A percentile compares a stretch with the other conserved stretches of the same genome.
These are phyloP conservation scores for Chalciporus pseudorubinellus DNA, from an alignment of 768 basidiomycete species.

Conservation along the genomic window DNA sequence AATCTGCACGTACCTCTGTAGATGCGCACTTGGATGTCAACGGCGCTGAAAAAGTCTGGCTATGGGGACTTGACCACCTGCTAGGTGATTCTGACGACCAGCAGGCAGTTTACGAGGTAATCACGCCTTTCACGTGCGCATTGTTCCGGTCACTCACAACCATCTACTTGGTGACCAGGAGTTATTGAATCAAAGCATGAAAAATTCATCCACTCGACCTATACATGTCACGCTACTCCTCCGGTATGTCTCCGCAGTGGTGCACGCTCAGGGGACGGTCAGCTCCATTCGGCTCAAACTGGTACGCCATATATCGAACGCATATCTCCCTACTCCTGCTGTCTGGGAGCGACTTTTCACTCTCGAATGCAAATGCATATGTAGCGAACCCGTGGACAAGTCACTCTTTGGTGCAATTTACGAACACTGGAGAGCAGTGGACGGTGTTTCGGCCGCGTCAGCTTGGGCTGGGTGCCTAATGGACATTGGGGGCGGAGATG, in stretches of 20 bases:
- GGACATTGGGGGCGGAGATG: constrained; percentile 38
- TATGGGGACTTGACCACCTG: constrained; percentile 46
- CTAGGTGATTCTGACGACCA: constrained; percentile 16
- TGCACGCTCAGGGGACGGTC: constrained; percentile 20
- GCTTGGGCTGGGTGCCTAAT: constrained; percentile 51
- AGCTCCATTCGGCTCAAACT: constrained; percentile 18
- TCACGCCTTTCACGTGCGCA: not conserved
- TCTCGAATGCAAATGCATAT: constrained; percentile 22
- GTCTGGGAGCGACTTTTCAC: constrained; percentile 47
- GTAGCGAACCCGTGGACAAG: constrained; percentile 17
- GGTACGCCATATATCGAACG: constrained; percentile 41
- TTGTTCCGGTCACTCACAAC: not conserved
- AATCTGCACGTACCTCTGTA: constrained; percentile 42
- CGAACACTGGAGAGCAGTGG: constrained; percentile 42
- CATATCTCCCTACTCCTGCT: constrained; percentile 41
- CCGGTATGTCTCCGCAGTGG: constrained; percentile 40
- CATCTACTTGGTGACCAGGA: constrained; percentile 29
- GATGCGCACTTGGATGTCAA: constrained; percentile 15
- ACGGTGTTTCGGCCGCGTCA: constrained; percentile 37
- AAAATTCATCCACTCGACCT: constrained; percentile 34
- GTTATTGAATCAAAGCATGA: constrained; percentile 48
- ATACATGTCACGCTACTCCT: constrained; percentile 50
- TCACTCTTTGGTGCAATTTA: constrained; percentile 30
- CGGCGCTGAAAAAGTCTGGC: constrained; percentile 45
- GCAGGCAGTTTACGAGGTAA: constrained; percentile 36